Base-by-base conservation (phyloP, 371 early-diverging fungal species). In the Mycotypha africana region DNA sequence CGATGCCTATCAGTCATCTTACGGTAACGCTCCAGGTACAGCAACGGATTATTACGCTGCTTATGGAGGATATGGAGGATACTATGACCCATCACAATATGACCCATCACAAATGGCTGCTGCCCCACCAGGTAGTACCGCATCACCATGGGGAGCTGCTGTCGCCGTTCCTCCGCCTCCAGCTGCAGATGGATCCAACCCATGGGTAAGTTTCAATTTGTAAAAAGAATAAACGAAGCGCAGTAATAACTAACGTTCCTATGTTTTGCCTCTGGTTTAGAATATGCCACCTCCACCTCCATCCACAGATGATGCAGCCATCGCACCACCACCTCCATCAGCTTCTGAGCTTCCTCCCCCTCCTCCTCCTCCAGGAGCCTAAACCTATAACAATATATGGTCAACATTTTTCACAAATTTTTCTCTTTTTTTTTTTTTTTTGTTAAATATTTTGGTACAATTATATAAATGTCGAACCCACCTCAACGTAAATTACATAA, bases 221-320 rank as follows among this genome's bases (percentile, higher is more conserved):
- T 26, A 33, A 30, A n/a, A n/a, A n/a, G n/a, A n/a, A n/a, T n/a
- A n/a, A n/a, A n/a, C n/a, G n/a, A n/a, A n/a, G n/a, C n/a, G n/a
- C n/a, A n/a, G n/a, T n/a, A n/a, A n/a, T n/a, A n/a, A n/a, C n/a
- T n/a, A n/a, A n/a, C n/a, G n/a, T n/a, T n/a, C n/a, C n/a, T n/a
- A n/a, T n/a, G n/a, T n/a, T n/a, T n/a, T n/a, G n/a, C n/a, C n/a
- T n/a, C n/a, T n/a, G n/a, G n/a, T n/a, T n/a, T n/a, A n/a, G n/a
- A n/a, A n/a, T n/a, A n/a, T n/a, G 8, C 64, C 64, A 11, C 68
- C 69, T 24, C 65, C 69, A 4, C 65, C 74, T 26, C 63, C 68
- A 35, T 52, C 62, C 14, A 51, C 67, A 15, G 49, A 53, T 30
- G 46, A 57, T 39, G 34, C 34, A 11, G 53, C 47, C 16, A 54